phyloP scores from a whole-genome alignment of 768 basidiomycete species.

The Tylopilus balloui region DNA sequence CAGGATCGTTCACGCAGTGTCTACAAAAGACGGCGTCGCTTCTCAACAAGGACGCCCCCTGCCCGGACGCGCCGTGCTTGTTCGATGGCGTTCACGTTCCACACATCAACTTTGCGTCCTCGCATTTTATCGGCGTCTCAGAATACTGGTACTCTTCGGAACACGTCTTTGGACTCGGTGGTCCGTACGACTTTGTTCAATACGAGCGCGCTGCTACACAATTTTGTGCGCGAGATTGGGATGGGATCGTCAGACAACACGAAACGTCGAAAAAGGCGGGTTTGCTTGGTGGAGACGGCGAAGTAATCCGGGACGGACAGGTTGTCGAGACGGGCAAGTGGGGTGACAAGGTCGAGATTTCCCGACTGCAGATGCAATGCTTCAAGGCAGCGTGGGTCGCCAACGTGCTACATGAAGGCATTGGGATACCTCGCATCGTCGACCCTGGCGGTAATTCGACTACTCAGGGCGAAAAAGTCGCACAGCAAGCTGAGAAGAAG shows the following conservation, averaged over 20 bases:
- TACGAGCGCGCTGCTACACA: slow-evolving; percentile 89
- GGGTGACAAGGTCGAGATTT: slow-evolving; percentile 72
- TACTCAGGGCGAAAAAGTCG: slow-evolving; percentile 65
- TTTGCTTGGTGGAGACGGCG: slow-evolving; percentile 56
- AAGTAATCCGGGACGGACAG: slow-evolving; percentile 55
- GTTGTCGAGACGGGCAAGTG: slow-evolving; percentile 64
- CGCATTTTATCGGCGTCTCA: slow-evolving; percentile 93
- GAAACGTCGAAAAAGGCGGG: slow-evolving; percentile 45
- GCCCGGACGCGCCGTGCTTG: slow-evolving; percentile 79
- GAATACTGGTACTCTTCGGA: slow-evolving; percentile 99
- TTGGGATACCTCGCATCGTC: slow-evolving; percentile 88
- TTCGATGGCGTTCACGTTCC: slow-evolving; percentile 96
- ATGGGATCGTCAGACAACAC: slow-evolving; percentile 66
- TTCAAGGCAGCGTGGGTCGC: slow-evolving; percentile 99
- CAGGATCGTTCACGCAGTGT: slow-evolving; percentile 88
- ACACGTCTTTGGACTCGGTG: slow-evolving; percentile 92
- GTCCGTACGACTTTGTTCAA: slow-evolving; percentile 92
- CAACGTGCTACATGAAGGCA: slow-evolving; percentile 93
- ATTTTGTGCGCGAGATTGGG: slow-evolving; percentile 82
- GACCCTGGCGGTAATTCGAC: slow-evolving; percentile 80
- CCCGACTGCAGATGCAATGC: slow-evolving; percentile 93
- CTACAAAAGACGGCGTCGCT: slow-evolving; percentile 67
- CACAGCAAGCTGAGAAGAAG: slow-evolving; percentile 72
- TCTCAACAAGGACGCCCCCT: slow-evolving; percentile 80
- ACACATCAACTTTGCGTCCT: slow-evolving; percentile 87